These are phyloP conservation scores for Lotmaria passim DNA, from an alignment of 208 protist genomes.

Conservation along the genomic window DNA sequence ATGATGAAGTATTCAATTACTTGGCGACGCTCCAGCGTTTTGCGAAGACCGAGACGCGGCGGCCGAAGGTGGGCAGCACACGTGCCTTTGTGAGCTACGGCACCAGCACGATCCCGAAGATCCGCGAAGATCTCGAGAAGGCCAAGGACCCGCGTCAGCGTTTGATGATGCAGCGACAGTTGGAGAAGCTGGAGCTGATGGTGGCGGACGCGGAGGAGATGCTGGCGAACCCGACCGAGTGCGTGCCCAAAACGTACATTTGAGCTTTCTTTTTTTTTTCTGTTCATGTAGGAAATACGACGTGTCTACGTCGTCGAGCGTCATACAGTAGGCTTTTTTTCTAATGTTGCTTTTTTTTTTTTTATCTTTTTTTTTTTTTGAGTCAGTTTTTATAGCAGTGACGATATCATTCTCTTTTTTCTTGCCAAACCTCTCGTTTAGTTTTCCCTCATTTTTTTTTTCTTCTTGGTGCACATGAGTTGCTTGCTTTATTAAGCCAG, in stretches of 20 bases:
- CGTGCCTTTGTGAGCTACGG: slow-evolving; percentile 59
- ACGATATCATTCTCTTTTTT: too few species aligned
- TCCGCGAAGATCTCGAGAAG: slow-evolving; percentile 49
- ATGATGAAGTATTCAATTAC: slow-evolving; percentile 42
- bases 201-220: slow-evolving; percentile 61
- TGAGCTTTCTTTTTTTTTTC: slow-evolving; percentile 18
- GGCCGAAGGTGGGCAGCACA: slow-evolving; percentile 59
- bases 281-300: neutral
- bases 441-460: too few species aligned
- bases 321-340: too few species aligned
- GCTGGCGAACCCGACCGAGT: slow-evolving; percentile 53
- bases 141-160: slow-evolving; percentile 42
- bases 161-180: slow-evolving; percentile 40
- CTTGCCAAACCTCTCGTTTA: too few species aligned
- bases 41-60: slow-evolving; percentile 66
- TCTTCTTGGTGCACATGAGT: too few species aligned
- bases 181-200: slow-evolving; percentile 68
- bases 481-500: too few species aligned
- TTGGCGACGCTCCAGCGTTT: slow-evolving; percentile 66
- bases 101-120: slow-evolving; percentile 50
- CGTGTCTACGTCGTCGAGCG: neutral
- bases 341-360: too few species aligned
- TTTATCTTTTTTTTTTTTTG: too few species aligned
- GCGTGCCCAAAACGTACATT: slow-evolving; percentile 74
- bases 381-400: too few species aligned